Percentiles rank a stretch among this genome's conserved stretches.
Evolutionary conservation across 2,329 filamentous ascomycete species (phyloP).

Genomic region (Plectosphaerella cucumerina): DNA sequence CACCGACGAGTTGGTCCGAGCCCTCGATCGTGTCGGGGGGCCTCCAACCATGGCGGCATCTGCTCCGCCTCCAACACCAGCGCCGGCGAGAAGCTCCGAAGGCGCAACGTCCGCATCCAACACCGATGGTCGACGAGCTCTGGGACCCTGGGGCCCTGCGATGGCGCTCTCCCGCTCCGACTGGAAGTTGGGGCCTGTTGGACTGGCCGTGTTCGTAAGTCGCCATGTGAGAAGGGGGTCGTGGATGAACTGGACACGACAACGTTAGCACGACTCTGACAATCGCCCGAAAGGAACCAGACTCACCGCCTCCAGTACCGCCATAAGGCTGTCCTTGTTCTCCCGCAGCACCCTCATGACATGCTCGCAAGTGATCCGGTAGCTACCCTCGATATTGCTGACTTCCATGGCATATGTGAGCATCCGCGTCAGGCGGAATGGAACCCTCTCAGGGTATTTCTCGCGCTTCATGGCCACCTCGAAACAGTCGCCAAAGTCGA

Average conservation of each 20-base stretch:
- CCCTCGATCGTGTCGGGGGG: slow-evolving; percentile 46
- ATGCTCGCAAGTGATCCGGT: slow-evolving; percentile 95
- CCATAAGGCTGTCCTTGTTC: slow-evolving; percentile 98
- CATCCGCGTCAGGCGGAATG: slow-evolving; percentile 97
- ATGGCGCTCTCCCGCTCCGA: slow-evolving; percentile 55
- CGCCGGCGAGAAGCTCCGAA: slow-evolving; percentile 48
- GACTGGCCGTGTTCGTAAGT: slow-evolving; percentile 59
- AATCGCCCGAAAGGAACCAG: too few species aligned
- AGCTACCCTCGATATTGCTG: slow-evolving; percentile 98
- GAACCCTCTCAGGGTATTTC: slow-evolving; percentile 96
- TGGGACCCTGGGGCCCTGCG: slow-evolving; percentile 39
- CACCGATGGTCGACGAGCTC: slow-evolving; percentile 64
- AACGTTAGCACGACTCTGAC: slow-evolving; percentile 16
- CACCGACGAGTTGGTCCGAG: slow-evolving; percentile 56
- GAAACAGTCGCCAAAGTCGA: slow-evolving; percentile 99
- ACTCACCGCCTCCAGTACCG: slow-evolving; percentile 85
- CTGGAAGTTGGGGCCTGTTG: slow-evolving; percentile 63
- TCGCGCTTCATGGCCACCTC: slow-evolving; percentile 99
- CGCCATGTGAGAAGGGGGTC: slow-evolving; percentile 99
- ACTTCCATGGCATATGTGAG: slow-evolving; percentile 99
- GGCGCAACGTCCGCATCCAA: slow-evolving; percentile 60
- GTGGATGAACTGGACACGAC: slow-evolving; percentile 83
- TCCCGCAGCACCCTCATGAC: slow-evolving; percentile 95
- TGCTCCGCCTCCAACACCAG: slow-evolving; percentile 27
- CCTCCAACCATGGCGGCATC: slow-evolving; percentile 33